These are phyloP conservation scores for Xylariaceae sp. DNA, from an alignment of 2,329 filamentous ascomycete genomes.

Conservation along the genomic window DNA sequence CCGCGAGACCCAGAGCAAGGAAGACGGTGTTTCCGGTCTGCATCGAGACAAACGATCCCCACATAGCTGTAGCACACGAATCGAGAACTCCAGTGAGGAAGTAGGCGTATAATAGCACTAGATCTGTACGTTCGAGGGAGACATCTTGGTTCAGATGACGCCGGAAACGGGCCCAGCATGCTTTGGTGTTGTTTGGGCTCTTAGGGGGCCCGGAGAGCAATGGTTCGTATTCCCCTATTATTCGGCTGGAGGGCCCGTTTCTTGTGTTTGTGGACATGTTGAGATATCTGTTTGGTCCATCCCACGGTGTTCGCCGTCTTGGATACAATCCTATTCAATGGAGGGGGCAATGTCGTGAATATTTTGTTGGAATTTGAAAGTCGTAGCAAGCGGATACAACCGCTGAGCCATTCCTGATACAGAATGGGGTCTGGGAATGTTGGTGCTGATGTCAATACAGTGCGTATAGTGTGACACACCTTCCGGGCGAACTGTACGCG, in stretches of 20 bases:
- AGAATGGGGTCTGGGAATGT: no score
- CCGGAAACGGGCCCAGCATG: neutral
- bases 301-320: no score
- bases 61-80: slow-evolving; percentile 1
- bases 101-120: slow-evolving; percentile 2
- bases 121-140: slow-evolving; percentile 1
- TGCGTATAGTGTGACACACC: no score
- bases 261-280: neutral
- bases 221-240: neutral
- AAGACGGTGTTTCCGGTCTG: slow-evolving; percentile 7
- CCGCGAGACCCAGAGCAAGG: slow-evolving; percentile 2
- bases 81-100: slow-evolving; percentile 2
- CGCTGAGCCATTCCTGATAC: no score
- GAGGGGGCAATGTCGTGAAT: no score
- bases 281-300: neutral
- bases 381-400: no score
- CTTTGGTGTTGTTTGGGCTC: neutral
- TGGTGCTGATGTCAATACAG: no score
- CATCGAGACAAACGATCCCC: slow-evolving; percentile 5
- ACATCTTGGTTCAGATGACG: slow-evolving; percentile 1
- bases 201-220: neutral
- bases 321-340: no score
- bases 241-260: neutral
- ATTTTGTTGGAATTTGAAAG: no score
- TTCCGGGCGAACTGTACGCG: no score